Conservation (phyloP, 2,329 filamentous ascomycete species). For the Fusarium hostae region DNA sequence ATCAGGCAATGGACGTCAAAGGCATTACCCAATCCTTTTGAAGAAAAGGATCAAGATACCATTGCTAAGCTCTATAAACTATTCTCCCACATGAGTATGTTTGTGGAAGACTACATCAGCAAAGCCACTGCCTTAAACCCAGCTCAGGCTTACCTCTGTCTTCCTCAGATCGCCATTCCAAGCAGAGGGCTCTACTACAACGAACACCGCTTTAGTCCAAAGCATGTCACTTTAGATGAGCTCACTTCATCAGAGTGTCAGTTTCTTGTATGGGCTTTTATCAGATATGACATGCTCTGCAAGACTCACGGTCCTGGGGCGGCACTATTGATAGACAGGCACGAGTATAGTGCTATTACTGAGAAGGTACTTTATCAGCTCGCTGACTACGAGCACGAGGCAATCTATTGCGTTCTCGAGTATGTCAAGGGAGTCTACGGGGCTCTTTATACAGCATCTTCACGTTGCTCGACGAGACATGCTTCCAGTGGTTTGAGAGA, state of each 20-base stretch:
- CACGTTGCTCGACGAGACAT: background rate
- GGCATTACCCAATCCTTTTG: background rate
- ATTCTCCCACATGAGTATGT: constrained; percentile 1
- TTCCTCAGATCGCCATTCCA: background rate
- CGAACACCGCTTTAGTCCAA: background rate
- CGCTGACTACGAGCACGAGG: background rate
- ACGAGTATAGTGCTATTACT: background rate
- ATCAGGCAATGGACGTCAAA: background rate
- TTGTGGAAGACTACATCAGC: constrained; percentile 30
- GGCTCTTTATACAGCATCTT: background rate
- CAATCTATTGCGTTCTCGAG: background rate
- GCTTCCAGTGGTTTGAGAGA: too few species aligned
- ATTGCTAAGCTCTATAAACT: background rate
- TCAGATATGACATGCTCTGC: background rate
- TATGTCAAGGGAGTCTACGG: background rate
- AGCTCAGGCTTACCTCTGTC: constrained; percentile 11
- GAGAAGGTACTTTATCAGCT: accelerated
- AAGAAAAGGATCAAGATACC: background rate
- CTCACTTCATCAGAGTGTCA: background rate
- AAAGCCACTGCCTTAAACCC: constrained; percentile 16
- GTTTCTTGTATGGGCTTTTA: background rate
- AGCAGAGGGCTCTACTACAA: background rate
- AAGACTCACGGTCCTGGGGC: background rate
- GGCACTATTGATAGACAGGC: too few species aligned
- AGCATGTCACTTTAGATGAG: background rate